Evolutionary conservation across 139 green algal genomes (phyloP).

Genomic region (Pseudopediastrum boryanum): DNA sequence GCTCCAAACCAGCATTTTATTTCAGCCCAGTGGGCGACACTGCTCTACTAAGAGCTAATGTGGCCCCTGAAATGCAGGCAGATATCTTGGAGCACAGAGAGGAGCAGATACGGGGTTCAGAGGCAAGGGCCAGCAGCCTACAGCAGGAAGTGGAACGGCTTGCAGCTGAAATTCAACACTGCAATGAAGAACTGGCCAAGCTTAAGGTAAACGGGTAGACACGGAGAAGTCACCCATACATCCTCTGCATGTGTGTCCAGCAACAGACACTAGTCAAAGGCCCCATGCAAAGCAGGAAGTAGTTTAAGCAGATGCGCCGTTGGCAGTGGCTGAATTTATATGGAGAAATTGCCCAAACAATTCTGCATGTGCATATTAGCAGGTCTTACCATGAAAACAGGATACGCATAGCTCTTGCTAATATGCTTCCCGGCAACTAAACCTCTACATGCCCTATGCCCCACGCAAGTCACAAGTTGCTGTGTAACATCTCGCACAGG

Average conservation of each 20-base stretch:
- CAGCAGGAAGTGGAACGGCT: slow-evolving; percentile 40
- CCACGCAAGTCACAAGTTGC: background rate
- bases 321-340: too few relatives aligned
- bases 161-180: slow-evolving; percentile 32
- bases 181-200: slow-evolving; percentile 40
- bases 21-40: background rate
- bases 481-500: background rate
- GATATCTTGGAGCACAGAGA: slow-evolving; percentile 72
- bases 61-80: slow-evolving; percentile 41
- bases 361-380: too few relatives aligned
- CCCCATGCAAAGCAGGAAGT: too few relatives aligned
- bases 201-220: slow-evolving; percentile 48
- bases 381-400: too few relatives aligned
- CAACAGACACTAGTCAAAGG: too few relatives aligned
- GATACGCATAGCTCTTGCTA: too few relatives aligned
- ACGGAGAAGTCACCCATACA: too few relatives aligned
- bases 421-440: too few relatives aligned
- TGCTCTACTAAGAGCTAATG: background rate
- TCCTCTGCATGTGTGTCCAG: too few relatives aligned
- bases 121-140: slow-evolving; percentile 10
- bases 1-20: background rate
- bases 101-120: slow-evolving; percentile 57
- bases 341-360: too few relatives aligned
- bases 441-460: too few relatives aligned
- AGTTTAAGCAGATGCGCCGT: too few relatives aligned